Base-by-base conservation (phyloP, 352 stramenopile species). In the Pythium volutum region DNA sequence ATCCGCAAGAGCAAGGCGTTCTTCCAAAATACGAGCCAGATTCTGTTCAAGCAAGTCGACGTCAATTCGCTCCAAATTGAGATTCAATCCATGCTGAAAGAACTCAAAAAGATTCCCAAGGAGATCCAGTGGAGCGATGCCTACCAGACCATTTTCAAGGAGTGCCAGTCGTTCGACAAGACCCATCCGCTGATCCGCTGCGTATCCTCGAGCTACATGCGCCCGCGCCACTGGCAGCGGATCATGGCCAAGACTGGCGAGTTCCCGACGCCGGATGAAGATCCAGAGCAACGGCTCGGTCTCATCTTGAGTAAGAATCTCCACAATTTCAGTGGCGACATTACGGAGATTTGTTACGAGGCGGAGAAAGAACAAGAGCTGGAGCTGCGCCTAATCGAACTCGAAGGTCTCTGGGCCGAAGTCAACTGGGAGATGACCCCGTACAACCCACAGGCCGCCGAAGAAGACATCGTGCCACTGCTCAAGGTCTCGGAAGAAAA, bases 311-410 rank as follows among this genome's bases (percentile, higher is more conserved):
- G 77, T 58, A 93, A 98, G 34, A 96, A 98, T 55, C 73, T 98
- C 18, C 89, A 98, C 63, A 90, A 95, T 57, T 98, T 96, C 65
- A 97, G 86, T 64, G 89, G 87, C 18, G 92, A 98, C 29, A 96
- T 98, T 41, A 97, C 97, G 27, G 96, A 98, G 59, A 98, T 98
- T 66, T 97, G 87, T 58, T 97, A 98, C 71, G 90, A 98, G 76
- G 96, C 93, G 6, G 89, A 96, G 43, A 98, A 98, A 61, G 96
- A 98, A 67, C 89, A 98, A 59, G 97, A 98, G 53, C 93, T 98
- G 38, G 93, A 98, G 68, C 71, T 92, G 38, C 86, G 87, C 2
- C 74, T 98, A 14, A 73, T 95, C 51, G 79, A 97, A 57, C 84
- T 99, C 8, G 89, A 97, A 51, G 86, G 89, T 14, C 81, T 96